Percentiles rank a stretch among this genome's conserved stretches.
Conservation (phyloP, 805 yeast genomes). For the Yarrowia sp. region DNA sequence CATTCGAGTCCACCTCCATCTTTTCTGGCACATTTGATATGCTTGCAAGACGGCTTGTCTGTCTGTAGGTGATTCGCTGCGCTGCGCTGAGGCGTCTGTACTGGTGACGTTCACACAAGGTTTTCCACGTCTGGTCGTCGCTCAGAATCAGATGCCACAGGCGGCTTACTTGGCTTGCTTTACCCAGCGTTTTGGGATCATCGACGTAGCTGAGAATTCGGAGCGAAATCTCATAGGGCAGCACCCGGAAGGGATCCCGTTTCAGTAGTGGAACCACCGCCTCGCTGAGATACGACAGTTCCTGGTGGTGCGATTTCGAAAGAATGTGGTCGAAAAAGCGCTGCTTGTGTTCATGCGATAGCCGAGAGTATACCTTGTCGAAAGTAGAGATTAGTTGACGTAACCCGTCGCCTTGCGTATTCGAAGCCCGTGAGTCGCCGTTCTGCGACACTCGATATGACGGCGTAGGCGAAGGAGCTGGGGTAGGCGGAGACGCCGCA, state of each 20-base stretch:
- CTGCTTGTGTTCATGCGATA: not conserved
- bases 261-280: conserved; percentile 41
- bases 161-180: conserved; percentile 87
- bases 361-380: not conserved
- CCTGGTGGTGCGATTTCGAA: conserved; percentile 20
- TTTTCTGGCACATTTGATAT: conserved; percentile 18
- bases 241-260: conserved; percentile 45
- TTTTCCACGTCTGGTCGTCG: conserved; percentile 47
- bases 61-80: conserved; percentile 19
- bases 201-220: conserved; percentile 82
- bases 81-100: conserved; percentile 42
- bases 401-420: not conserved
- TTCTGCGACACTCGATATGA: conserved; percentile 1
- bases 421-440: not conserved
- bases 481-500: conserved; percentile 22
- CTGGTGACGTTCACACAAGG: conserved; percentile 41
- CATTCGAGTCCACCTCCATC: conserved; percentile 29
- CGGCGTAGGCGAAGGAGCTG: conserved; percentile 24
- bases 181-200: conserved; percentile 78
- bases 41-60: conserved; percentile 3
- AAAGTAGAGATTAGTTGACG: not conserved
- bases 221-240: conserved; percentile 81
- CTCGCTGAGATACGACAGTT: conserved; percentile 33
- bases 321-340: conserved; percentile 12
- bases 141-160: conserved; percentile 58